These are phyloP conservation scores for Exobasidium cylindrosporum DNA, from an alignment of 1,284 basidiomycete genomes.

Conservation along the genomic window DNA sequence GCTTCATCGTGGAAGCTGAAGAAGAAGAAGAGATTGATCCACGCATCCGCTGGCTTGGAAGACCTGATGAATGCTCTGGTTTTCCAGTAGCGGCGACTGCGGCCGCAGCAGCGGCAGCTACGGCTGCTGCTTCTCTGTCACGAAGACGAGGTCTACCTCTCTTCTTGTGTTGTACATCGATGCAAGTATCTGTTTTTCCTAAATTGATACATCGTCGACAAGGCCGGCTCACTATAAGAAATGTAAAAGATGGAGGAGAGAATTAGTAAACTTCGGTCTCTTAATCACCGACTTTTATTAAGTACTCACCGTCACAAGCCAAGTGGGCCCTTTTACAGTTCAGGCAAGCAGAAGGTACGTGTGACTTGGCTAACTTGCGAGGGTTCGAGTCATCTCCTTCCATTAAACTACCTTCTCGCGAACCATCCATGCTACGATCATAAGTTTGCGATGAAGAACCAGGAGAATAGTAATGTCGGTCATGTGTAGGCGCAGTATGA, in stretches of 20 bases:
- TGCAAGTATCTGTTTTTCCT: constrained; percentile 42
- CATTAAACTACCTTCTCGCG: background rate
- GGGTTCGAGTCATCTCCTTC: background rate
- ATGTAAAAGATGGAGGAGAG: too few relatives aligned
- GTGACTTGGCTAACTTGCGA: constrained; percentile 36
- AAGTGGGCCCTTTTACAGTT: constrained; percentile 47
- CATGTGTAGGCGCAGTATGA: background rate
- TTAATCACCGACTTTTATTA: background rate
- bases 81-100: background rate
- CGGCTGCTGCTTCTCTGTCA: constrained; percentile 22
- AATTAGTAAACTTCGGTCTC: background rate
- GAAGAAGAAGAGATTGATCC: constrained; percentile 5
- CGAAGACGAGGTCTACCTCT: constrained; percentile 38
- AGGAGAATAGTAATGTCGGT: background rate
- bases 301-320: constrained; percentile 27
- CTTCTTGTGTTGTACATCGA: constrained; percentile 48
- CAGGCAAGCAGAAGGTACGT: constrained; percentile 40
- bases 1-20: background rate
- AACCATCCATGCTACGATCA: background rate
- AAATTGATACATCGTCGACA: constrained; percentile 43
- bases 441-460: background rate
- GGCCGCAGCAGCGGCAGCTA: background rate
- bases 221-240: constrained; percentile 24
- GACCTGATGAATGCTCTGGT: constrained; percentile 24
- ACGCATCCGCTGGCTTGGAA: constrained; percentile 6